Evolutionary conservation across 345 rosid genomes (phyloP), one percentile per base, ranked within the genome.

Genomic region (Aurinia saxatilis): DNA sequence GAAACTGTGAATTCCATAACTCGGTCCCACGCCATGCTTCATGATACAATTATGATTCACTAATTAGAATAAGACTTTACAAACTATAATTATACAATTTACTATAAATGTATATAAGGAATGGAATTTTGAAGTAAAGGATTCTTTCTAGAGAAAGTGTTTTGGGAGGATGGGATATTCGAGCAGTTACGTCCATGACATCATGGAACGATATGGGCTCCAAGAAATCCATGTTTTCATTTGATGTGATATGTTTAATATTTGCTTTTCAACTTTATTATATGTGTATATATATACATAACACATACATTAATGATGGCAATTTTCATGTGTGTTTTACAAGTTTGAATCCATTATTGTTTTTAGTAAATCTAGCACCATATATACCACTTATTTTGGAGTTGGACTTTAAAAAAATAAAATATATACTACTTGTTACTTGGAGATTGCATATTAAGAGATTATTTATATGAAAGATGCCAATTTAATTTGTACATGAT

Each of bases 121-220:
- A 13, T 12, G 8, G 1, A 27, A 27, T 7, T 1, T 5, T 25
- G n/a, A 45, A 36, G 39, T 42, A 54, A 65, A 65, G 11, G 18
- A 54, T 33, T 1, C 33, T 3, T 53, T 42, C 18, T 45, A 17
- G 37, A 56, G n/a, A 0, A 23, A 58, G 51, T 57, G 63, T 57
- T 38, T 38, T 48, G 16, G 42, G 10, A 48, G 35, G 60, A 67
- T 67, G 72, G 59, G 66, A 50, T 39, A 39, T 27, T 50, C 12
- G 65, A 14, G 52, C 64, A 48, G 74, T 70, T 70, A 56, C 74
- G 39, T 25, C 38, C 68, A 70, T 70, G 69, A 55, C 69, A 70
- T 70, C 74, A 70, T 70, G 58, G n/a, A 31, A 63, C 64, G 52
- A 30, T 56, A 63, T 63, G 74, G 63, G 69, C 59, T 70, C 69